A percentile compares a stretch with the other conserved stretches of the same genome.
Conservation (phyloP, 129 eudicot genomes). For the Centella asiatica region DNA sequence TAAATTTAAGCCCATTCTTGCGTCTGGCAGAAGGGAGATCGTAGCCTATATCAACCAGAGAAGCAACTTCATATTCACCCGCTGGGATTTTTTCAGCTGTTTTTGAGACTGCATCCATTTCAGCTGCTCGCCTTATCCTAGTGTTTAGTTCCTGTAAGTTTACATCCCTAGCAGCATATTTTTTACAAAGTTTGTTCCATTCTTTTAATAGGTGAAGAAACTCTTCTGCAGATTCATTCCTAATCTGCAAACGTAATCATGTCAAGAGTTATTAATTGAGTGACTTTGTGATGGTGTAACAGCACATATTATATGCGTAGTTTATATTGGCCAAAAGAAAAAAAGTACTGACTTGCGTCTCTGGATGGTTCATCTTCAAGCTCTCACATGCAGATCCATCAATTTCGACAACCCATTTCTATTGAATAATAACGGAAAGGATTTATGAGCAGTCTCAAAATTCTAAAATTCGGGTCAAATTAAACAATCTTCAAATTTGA, state of each 20-base stretch:
- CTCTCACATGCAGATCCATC: constrained; percentile 61
- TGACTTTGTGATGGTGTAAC: too few relatives aligned
- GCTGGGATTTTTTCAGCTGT: constrained; percentile 12
- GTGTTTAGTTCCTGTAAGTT: constrained; percentile 12
- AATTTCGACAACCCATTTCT: constrained; percentile 79
- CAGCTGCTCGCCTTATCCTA: constrained; percentile 16
- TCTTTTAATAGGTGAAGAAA: constrained; percentile 51
- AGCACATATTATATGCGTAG: too few relatives aligned
- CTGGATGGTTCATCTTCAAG: constrained; percentile 53
- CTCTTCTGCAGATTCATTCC: constrained; percentile 62
- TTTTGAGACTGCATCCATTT: constrained; percentile 20
- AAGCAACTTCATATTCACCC: constrained; percentile 53
- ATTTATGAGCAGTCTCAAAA: constrained; percentile 9
- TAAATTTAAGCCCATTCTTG: constrained; percentile 32
- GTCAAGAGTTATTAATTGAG: too few relatives aligned
- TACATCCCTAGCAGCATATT: constrained; percentile 22
- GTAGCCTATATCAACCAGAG: constrained; percentile 43
- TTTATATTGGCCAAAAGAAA: too few relatives aligned
- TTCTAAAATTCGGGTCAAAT: background rate
- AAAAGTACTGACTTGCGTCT: constrained; percentile 43
- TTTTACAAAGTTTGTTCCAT: constrained; percentile 55
- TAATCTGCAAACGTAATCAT: constrained; percentile 35
- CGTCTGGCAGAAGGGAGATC: constrained; percentile 24
- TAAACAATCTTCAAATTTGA: background rate
- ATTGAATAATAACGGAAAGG: constrained; percentile 11